These are phyloP conservation scores for Tagetes erecta DNA, from an alignment of 129 eudicot genomes.

Conservation along the genomic window DNA sequence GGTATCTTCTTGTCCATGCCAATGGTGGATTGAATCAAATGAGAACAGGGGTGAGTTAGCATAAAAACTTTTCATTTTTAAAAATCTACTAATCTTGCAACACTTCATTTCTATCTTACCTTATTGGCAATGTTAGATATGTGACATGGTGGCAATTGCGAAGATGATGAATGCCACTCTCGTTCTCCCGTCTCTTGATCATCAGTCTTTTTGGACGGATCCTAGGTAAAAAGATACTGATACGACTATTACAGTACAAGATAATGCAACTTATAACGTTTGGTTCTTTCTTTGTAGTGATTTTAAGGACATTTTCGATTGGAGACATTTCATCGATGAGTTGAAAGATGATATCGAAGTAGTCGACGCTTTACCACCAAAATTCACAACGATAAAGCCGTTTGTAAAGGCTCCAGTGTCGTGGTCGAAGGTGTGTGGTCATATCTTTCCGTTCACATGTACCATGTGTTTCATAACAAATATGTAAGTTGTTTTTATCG, in stretches of 20 bases:
- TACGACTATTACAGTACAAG: background rate
- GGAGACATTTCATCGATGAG: slow-evolving; percentile 76
- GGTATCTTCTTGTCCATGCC: slow-evolving; percentile 82
- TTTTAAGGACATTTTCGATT: slow-evolving; percentile 89
- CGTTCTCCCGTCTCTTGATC: slow-evolving; percentile 96
- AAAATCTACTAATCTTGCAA: background rate
- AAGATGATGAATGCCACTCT: slow-evolving; percentile 92
- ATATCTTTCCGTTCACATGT: background rate
- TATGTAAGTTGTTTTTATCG: background rate
- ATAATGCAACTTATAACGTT: background rate
- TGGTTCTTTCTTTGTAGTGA: slow-evolving; percentile 42
- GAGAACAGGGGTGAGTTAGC: slow-evolving; percentile 85
- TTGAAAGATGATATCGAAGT: slow-evolving; percentile 72
- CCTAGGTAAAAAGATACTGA: slow-evolving; percentile 51
- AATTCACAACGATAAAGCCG: slow-evolving; percentile 49
- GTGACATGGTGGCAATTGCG: slow-evolving; percentile 95
- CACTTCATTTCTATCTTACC: background rate
- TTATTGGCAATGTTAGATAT: slow-evolving; percentile 52
- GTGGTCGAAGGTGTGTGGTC: slow-evolving; percentile 74
- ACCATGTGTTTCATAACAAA: background rate
- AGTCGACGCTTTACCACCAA: slow-evolving; percentile 77
- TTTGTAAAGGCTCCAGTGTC: slow-evolving; percentile 76
- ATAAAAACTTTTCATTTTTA: background rate
- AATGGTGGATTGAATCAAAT: slow-evolving; percentile 97
- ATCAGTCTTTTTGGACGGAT: slow-evolving; percentile 93